Base-by-base conservation (phyloP, 257 asterid genomes). In the Ilex aquifolium region DNA sequence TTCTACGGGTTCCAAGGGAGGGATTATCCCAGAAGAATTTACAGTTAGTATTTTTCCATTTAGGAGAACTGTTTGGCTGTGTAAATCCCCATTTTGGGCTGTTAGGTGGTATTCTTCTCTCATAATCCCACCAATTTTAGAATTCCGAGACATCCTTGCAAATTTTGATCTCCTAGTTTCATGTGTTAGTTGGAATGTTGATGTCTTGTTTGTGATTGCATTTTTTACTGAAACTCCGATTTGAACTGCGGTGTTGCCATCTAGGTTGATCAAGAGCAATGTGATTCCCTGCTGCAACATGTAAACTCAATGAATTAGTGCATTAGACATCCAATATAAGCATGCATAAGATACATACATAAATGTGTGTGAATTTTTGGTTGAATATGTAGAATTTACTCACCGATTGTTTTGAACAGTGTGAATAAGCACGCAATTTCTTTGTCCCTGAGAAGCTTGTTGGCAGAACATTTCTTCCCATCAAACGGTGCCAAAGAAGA, bases 401-500 rank as follows among this genome's bases (percentile, higher is more conserved):
- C 71, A 86, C 98, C 31, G 87, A 69, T 11, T 57, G 67, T 78
- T 85, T 88, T 16, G 98, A 78, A 79, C 96, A 91, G 68, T 88
- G 96, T 44, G 92, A 78, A 52, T 88, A 88, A 44, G 87, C 82
- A 16, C 98, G 95, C 30, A 88, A 74, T 60, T 73, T 80, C 1
- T 79, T 80, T 3, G 82, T 81, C 65, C 90, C 95, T 5, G 29
- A 44, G 57, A 80, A 83, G 51, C 69, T 77, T 16, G 96, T 84
- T 10, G 86, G 71, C 15, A 91, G 71, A 66, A 86, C 95, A 8
- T 63, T 70, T 62, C 72, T 76, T 62, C 96, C 98, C 96, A 91
- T 88, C 64, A 91, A 76, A 36, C 88, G 92, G 65, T 91, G 95
- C 98, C 98, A 91, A 14, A 91, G 92, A 44, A 91, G 90, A 42